Evolutionary conservation across 225 moss, liverwort and hornwort species (phyloP).

Genomic region (Asterella californica): DNA sequence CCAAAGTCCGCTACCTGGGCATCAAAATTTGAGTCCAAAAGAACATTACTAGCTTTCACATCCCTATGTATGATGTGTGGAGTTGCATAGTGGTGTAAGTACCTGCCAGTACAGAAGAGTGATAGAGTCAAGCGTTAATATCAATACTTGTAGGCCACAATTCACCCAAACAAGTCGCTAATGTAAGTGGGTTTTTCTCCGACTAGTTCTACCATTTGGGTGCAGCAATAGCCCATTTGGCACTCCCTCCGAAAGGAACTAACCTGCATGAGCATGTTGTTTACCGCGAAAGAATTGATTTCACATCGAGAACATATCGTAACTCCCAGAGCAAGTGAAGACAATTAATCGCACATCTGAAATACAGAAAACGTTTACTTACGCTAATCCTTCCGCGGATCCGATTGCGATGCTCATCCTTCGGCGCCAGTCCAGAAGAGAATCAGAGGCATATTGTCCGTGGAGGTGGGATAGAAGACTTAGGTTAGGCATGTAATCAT

Average conservation of each 20-base stretch:
- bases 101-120: conserved; percentile 43
- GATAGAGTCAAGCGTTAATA: neutral
- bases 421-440: conserved; percentile 69
- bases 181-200: too few relatives aligned
- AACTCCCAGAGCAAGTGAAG: neutral
- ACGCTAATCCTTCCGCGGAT: conserved; percentile 87
- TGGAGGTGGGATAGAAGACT: conserved; percentile 86
- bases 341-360: neutral
- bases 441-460: conserved; percentile 70
- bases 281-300: too few relatives aligned
- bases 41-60: conserved; percentile 83
- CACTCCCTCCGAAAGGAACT: neutral
- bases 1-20: conserved; percentile 88
- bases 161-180: neutral
- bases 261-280: too few relatives aligned
- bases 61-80: conserved; percentile 83
- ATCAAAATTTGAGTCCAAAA: conserved; percentile 67
- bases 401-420: conserved; percentile 83
- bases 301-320: neutral
- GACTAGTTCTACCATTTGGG: too few relatives aligned
- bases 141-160: neutral
- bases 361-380: conserved; percentile 33
- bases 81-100: conserved; percentile 82
- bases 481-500: conserved; percentile 82
- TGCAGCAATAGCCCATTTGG: neutral